Evolutionary conservation across 306 rosid genomes (phyloP).

Genomic region (Trifolium dubium): DNA sequence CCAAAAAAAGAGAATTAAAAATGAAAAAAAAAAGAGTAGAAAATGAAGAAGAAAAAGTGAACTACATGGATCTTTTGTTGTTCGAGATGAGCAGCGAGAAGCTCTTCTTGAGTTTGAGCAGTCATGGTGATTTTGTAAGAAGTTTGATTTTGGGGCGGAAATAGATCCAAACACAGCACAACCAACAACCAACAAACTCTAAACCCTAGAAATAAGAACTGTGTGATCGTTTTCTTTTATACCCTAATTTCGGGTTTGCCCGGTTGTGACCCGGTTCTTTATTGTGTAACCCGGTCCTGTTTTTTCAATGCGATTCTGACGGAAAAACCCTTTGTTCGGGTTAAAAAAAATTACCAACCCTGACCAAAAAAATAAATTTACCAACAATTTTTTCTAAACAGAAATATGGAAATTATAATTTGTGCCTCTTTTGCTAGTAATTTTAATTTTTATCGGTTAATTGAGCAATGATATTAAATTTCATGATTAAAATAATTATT

Average conservation of each 20-base stretch:
- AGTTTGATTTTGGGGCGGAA: neutral
- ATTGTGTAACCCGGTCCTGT: neutral
- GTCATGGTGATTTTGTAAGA: slow-evolving; percentile 40
- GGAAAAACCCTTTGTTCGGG: neutral
- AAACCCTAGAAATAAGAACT: slow-evolving; percentile 46
- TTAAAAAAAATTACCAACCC: no score
- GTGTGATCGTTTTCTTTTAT: neutral
- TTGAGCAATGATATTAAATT: no score
- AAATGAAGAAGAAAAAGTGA: neutral
- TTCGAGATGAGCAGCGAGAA: slow-evolving; percentile 52
- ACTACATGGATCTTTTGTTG: slow-evolving; percentile 54
- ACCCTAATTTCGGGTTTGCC: slow-evolving; percentile 39
- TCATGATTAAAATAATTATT: no score
- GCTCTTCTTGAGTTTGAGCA: slow-evolving; percentile 54
- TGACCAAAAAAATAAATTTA: no score
- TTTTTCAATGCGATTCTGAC: slow-evolving; percentile 21
- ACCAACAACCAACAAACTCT: neutral
- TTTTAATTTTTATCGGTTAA: no score
- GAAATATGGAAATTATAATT: no score
- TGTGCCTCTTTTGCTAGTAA: no score
- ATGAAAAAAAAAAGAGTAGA: neutral
- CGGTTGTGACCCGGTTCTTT: slow-evolving; percentile 16
- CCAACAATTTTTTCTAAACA: no score
- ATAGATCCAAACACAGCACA: neutral
- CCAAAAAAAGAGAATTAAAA: neutral